Base-by-base conservation (phyloP, 2,329 filamentous ascomycete genomes). In the Trichophyton equinum region DNA sequence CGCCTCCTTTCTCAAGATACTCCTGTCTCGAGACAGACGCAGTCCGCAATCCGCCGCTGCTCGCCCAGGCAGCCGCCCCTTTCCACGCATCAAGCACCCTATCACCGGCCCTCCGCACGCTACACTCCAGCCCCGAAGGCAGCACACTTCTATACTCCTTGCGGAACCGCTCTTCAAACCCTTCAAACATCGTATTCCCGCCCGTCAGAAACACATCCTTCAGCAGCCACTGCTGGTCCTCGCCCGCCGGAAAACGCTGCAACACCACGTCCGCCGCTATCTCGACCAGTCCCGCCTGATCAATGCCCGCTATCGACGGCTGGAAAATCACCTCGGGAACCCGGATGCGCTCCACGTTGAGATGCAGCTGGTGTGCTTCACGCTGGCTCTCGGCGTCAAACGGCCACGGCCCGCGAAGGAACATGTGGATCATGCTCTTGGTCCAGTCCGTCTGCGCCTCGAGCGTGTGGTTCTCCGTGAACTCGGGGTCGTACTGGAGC, bases 391-490 rank as follows among this genome's bases (percentile, higher is more conserved):
- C 85, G 0, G 85, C 77, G 66, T 97, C 87, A 66, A 91, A 95
- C 0, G 92, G 89, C 67, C 90, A 88, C 0, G 91, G 89, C 0
- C 94, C 94, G 60, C 91, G 87, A 42, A 89, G 77, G 75, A 96
- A 99, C 6, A 91, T 89, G 74, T 99, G 94, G 18, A 97, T 77
- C 57, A 96, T 79, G 55, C 85, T 89, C 73, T 94, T 95, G 13
- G 87, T 95, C 94, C 94, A 99, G 78, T 97, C 94, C 30, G 86
- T 87, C 74, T 96, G 90, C 0, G 92, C 91, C 66, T 92, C 92
- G 60, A 91, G 84, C 0, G 92, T 97, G 72, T 95, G 86, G 65
- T 96, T 86, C 73, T 97, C 92, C 1, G 87, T 91, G 70, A 99
- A 99, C 53, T 85, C 80, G 0, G 89, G 86, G 70, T 99, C 94